Base-by-base conservation (phyloP, 202 grass and related monocot species). In the Saccharum hybrid region DNA sequence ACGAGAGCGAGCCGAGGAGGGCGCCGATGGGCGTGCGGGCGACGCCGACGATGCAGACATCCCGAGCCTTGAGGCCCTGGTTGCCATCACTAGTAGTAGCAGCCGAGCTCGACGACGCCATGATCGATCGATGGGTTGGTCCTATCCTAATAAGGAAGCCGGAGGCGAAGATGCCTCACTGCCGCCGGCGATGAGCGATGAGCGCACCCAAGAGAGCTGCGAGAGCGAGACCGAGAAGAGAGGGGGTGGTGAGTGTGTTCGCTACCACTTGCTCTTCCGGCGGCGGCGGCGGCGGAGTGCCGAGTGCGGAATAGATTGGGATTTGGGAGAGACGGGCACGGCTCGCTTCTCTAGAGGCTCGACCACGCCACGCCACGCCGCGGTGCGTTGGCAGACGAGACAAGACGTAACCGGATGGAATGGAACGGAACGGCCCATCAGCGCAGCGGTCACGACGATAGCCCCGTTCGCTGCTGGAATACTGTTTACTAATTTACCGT, bases 11-110 rank as follows among this genome's bases (percentile, higher is more conserved):
- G 33, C 95, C 95, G 61, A 98, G 92, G 78, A 98, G 90, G 7
- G 86, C 87, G 65, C 92, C 96, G 74, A 98, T 81, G 10, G 96
- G 96, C 54, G 96, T 98, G 72, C 96, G 92, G 5, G 96, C 90
- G 85, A 92, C 83, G 87, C 96, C 96, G 68, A 91, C 96, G 81
- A 93, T 41, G 67, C 92, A 95, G 21, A 91, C 95, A 63, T 98
- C 95, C 46, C 74, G 77, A 2, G 84, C 60, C 6, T 62, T 18
- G 5, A 89, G 75, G 6, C 30, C 34, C 45, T 73, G 56, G 15
- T 7, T 40, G 16, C 6, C 49, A 30, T 12, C 75, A 6, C 26
- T 13, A 7, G 66, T 14, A 11, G 41, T 0, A 12, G 51, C 66
- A 3, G 33, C 21, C 0, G 8, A 7, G 70, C 39, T 41, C 69